Percentiles rank a stretch among this genome's conserved stretches.
These are phyloP conservation scores for Thuja plicata DNA, from an alignment of 83 land plant genomes.

Conservation along the genomic window DNA sequence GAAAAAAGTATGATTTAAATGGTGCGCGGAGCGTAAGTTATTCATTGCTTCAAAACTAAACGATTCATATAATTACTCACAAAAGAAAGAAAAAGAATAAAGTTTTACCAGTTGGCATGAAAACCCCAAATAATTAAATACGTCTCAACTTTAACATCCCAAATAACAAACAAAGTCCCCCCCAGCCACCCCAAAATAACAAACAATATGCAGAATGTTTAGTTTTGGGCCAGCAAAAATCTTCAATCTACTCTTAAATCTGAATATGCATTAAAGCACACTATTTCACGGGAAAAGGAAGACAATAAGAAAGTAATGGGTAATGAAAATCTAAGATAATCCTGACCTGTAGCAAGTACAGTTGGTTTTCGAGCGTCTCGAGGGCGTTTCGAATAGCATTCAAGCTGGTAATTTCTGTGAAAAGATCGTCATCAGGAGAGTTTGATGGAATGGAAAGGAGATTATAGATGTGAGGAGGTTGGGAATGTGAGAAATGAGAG, in stretches of 20 bases:
- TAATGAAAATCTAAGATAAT: neutral
- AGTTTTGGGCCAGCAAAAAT: neutral
- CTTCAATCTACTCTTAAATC: neutral
- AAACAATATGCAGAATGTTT: too few relatives aligned
- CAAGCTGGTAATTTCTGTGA: conserved; percentile 43
- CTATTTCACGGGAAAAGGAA: neutral
- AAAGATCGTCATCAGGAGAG: conserved; percentile 7
- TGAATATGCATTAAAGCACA: neutral
- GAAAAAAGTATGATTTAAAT: too few relatives aligned
- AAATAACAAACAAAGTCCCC: too few relatives aligned
- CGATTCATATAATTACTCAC: too few relatives aligned
- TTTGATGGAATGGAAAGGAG: neutral
- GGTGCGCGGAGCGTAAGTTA: too few relatives aligned
- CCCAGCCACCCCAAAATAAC: too few relatives aligned
- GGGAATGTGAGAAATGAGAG: conserved; percentile 15
- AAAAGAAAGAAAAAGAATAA: too few relatives aligned
- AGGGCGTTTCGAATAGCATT: conserved; percentile 46
- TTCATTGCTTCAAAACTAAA: too few relatives aligned
- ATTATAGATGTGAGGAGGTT: conserved; percentile 16
- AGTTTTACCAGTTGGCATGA: too few relatives aligned
- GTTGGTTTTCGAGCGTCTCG: conserved; percentile 55
- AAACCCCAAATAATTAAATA: too few relatives aligned
- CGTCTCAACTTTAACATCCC: too few relatives aligned
- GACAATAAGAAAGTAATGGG: neutral
- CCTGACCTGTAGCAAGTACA: conserved; percentile 48